Conservation (phyloP, 1,284 basidiomycete species). For the Hortiboletus rubellus region DNA sequence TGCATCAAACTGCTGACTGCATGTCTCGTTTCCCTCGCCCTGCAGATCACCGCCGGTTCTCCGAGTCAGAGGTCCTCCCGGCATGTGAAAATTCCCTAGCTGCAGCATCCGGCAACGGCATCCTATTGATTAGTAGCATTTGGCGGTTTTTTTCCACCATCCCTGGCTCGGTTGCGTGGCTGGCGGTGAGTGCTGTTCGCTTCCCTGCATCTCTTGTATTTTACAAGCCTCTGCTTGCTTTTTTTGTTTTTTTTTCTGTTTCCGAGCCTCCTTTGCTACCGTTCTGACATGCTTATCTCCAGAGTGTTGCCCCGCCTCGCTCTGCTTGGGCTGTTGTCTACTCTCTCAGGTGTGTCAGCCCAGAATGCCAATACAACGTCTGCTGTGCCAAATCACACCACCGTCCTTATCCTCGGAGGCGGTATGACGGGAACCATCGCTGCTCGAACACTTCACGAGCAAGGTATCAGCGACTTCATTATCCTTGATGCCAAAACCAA, state of each 20-base stretch:
- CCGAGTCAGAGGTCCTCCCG: background rate
- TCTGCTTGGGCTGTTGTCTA: conserved; percentile 2
- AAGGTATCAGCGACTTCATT: conserved; percentile 57
- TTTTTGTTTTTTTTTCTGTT: background rate
- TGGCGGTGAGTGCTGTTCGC: background rate
- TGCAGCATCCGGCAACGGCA: too few species aligned
- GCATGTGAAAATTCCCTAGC: too few species aligned
- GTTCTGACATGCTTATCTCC: conserved; percentile 9
- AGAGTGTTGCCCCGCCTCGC: background rate
- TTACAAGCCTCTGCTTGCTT: background rate
- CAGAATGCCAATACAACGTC: background rate
- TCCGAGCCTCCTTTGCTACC: background rate
- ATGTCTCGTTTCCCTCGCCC: background rate
- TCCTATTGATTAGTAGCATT: too few species aligned
- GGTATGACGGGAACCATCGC: conserved; percentile 66
- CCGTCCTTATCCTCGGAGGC: conserved; percentile 56
- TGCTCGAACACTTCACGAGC: conserved; percentile 56
- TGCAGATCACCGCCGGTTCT: background rate
- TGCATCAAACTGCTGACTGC: background rate
- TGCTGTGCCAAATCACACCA: conserved; percentile 21
- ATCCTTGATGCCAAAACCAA: conserved; percentile 60
- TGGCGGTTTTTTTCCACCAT: background rate
- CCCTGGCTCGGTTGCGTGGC: background rate
- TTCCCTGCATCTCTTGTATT: background rate
- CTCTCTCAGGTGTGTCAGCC: background rate